phyloP scores from a whole-genome alignment of 345 rosid species.

The Melastoma malabathricum region DNA sequence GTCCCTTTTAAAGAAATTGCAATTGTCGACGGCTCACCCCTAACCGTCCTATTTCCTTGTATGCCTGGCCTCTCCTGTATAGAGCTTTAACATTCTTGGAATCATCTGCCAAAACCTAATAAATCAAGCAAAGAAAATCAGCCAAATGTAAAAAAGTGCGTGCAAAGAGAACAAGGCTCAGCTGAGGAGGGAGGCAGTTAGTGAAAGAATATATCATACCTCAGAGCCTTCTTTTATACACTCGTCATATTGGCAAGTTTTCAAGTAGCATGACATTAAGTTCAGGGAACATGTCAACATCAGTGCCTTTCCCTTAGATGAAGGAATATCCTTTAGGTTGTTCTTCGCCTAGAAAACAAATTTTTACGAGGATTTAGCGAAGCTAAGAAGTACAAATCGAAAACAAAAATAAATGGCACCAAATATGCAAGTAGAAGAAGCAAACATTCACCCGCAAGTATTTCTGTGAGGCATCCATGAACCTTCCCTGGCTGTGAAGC shows the following conservation, averaged over 20 bases:
- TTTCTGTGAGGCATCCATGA: constrained; percentile 55
- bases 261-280: constrained; percentile 93
- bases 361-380: not conserved
- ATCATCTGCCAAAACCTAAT: constrained; percentile 76
- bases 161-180: not conserved
- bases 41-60: constrained; percentile 54
- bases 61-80: constrained; percentile 95
- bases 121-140: not conserved
- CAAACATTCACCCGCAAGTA: constrained; percentile 57
- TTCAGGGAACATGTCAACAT: constrained; percentile 77
- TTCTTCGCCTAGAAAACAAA: constrained; percentile 51
- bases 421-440: constrained; percentile 1
- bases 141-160: constrained; percentile 1
- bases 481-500: constrained; percentile 73
- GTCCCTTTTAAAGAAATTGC: not conserved
- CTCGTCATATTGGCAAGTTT: constrained; percentile 48
- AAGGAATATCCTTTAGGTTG: constrained; percentile 53
- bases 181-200: not conserved
- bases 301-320: constrained; percentile 49
- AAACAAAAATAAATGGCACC: not conserved
- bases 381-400: not conserved
- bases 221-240: constrained; percentile 83
- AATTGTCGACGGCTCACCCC: constrained; percentile 45
- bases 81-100: constrained; percentile 79
- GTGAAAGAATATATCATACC: constrained; percentile 26